phyloP scores from a whole-genome alignment of 805 yeast genomes.

The Clavispora carvajalis region DNA sequence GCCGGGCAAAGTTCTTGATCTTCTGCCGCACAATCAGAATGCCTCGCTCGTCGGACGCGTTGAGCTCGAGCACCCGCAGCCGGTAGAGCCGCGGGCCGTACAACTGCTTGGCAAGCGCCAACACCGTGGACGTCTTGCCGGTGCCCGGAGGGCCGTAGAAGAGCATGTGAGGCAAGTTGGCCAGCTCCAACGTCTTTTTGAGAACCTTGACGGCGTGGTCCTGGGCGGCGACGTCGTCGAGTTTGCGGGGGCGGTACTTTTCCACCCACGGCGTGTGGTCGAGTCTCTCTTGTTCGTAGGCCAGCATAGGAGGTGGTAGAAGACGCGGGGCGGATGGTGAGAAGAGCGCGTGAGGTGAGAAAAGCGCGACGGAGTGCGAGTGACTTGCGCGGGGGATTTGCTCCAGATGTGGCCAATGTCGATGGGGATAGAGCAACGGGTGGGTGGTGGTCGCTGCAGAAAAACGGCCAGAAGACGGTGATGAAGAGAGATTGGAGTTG shows the following conservation, averaged over 20 bases:
- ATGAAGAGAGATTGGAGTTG: no score
- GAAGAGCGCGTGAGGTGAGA: not conserved
- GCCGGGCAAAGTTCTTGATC: constrained; percentile 79
- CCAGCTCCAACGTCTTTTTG: constrained; percentile 69
- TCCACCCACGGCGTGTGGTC: constrained; percentile 87
- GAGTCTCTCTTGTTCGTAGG: constrained; percentile 36
- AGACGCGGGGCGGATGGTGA: not conserved
- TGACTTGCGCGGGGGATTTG: no score
- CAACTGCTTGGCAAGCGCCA: constrained; percentile 75
- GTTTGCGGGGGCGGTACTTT: constrained; percentile 76
- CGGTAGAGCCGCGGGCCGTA: constrained; percentile 68
- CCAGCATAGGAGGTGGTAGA: constrained; percentile 4
- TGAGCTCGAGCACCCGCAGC: constrained; percentile 71
- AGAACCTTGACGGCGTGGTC: constrained; percentile 82
- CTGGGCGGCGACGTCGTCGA: constrained; percentile 89
- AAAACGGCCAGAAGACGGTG: no score
- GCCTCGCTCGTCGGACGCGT: constrained; percentile 91
- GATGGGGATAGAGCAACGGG: no score
- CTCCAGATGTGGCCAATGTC: no score
- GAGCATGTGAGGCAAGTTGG: constrained; percentile 86
- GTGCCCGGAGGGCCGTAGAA: constrained; percentile 95
- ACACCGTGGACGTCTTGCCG: constrained; percentile 83
- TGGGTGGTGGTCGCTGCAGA: no score
- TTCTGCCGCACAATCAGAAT: constrained; percentile 82
- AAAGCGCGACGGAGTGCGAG: no score